These are phyloP conservation scores for Rhynchospora breviuscula DNA, from an alignment of 176 grass and related monocot genomes.

Conservation along the genomic window DNA sequence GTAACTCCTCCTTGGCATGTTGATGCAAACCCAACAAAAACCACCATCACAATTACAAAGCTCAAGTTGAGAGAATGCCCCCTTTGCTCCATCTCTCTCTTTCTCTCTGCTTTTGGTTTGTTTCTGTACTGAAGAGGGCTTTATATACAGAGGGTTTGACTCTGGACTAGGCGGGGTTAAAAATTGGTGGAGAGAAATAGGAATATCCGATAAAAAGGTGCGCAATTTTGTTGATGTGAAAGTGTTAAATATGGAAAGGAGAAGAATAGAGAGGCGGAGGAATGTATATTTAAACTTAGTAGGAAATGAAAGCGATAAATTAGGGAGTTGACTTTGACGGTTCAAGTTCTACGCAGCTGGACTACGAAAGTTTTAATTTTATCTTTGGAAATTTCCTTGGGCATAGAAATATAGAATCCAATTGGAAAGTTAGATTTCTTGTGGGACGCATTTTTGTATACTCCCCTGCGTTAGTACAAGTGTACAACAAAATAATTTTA, in stretches of 20 bases:
- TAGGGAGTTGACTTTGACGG: background rate
- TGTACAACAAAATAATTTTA: no score
- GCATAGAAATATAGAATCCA: background rate
- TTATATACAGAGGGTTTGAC: background rate
- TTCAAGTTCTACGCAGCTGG: background rate
- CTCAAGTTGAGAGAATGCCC: background rate
- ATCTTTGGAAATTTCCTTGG: background rate
- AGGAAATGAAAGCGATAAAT: background rate
- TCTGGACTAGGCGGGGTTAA: background rate
- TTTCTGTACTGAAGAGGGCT: background rate
- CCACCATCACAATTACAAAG: background rate
- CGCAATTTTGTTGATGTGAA: background rate
- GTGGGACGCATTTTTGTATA: background rate
- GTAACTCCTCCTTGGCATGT: slow-evolving; percentile 35
- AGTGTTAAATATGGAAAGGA: background rate
- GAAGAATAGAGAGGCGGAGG: background rate
- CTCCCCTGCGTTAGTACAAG: background rate
- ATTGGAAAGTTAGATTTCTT: background rate
- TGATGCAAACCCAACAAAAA: slow-evolving; percentile 2
- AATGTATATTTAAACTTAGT: background rate
- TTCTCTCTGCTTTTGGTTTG: background rate
- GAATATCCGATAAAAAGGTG: slow-evolving; percentile 16
- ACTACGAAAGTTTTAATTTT: background rate
- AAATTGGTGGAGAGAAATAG: background rate
- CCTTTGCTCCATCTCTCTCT: background rate